Evolutionary conservation across 345 rosid species (phyloP).

Genomic region (Dovyalis caffra): DNA sequence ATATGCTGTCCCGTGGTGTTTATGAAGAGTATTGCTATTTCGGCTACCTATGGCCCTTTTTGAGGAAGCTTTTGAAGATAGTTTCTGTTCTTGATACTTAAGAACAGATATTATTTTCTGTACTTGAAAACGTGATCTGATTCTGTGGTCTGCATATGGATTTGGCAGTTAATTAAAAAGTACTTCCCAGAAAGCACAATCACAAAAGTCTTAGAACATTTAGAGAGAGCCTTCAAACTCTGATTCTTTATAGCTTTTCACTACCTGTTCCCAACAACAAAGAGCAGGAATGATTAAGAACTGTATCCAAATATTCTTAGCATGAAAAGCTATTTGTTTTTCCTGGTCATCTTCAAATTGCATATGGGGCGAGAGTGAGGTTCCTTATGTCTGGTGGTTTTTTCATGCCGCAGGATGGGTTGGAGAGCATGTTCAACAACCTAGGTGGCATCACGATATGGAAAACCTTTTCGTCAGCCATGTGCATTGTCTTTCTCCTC

Average conservation of each 20-base stretch:
- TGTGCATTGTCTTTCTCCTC: slow-evolving; percentile 36
- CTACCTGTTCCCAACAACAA: neutral
- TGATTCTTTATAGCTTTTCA: neutral
- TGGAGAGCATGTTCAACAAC: slow-evolving; percentile 35
- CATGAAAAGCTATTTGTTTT: neutral
- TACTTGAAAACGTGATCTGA: too few relatives aligned
- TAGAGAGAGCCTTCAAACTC: neutral
- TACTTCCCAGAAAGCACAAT: neutral
- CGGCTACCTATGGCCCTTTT: neutral
- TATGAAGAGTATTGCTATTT: neutral
- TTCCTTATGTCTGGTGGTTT: neutral
- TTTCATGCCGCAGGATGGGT: slow-evolving; percentile 40
- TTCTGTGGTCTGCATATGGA: neutral
- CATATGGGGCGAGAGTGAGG: neutral
- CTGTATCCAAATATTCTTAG: neutral
- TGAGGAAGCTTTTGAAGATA: neutral
- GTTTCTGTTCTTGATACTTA: neutral
- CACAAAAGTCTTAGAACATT: neutral
- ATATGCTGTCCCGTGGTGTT: neutral
- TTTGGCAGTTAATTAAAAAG: neutral
- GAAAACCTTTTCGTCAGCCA: slow-evolving; percentile 38
- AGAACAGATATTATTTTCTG: neutral
- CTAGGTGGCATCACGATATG: slow-evolving; percentile 33
- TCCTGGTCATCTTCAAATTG: neutral
- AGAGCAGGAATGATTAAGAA: neutral